phyloP scores from a whole-genome alignment of 768 basidiomycete genomes.

The Russula emetica region DNA sequence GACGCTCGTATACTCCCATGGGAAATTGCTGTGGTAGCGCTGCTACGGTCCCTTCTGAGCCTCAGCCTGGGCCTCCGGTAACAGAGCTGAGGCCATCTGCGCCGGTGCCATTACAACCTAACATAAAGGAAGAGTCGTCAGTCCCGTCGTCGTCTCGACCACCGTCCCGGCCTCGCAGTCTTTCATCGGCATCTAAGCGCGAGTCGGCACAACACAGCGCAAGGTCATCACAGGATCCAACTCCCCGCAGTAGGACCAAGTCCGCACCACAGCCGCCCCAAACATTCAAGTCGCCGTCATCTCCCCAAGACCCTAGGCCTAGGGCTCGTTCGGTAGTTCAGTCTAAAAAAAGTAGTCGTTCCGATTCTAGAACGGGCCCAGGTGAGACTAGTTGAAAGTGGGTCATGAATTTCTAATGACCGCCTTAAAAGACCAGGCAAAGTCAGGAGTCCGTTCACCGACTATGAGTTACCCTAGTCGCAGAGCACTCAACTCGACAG shows the following conservation, averaged over 20 bases:
- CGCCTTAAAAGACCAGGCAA: neutral
- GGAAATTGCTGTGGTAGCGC: neutral
- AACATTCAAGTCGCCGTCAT: neutral
- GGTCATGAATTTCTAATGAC: neutral
- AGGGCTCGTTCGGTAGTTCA: neutral
- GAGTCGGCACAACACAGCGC: neutral
- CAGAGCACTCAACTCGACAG: neutral
- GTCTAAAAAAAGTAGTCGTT: neutral
- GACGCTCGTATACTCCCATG: neutral
- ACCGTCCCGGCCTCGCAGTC: neutral
- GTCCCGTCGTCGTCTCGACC: neutral
- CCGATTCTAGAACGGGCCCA: neutral
- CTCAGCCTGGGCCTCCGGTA: neutral
- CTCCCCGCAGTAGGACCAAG: neutral
- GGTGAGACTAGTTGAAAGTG: neutral
- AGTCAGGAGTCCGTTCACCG: too few species aligned
- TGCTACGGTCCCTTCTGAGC: neutral
- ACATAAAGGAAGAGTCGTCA: neutral
- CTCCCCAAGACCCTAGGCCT: neutral
- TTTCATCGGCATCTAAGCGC: neutral
- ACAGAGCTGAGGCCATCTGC: neutral
- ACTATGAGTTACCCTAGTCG: neutral
- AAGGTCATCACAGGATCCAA: neutral
- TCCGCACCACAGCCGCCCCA: neutral
- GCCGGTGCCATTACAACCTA: too few species aligned